A percentile compares a stretch with the other conserved stretches of the same genome.
These are phyloP conservation scores for Gracilaria domingensis DNA, from an alignment of 23 red algal genomes.

Conservation along the genomic window DNA sequence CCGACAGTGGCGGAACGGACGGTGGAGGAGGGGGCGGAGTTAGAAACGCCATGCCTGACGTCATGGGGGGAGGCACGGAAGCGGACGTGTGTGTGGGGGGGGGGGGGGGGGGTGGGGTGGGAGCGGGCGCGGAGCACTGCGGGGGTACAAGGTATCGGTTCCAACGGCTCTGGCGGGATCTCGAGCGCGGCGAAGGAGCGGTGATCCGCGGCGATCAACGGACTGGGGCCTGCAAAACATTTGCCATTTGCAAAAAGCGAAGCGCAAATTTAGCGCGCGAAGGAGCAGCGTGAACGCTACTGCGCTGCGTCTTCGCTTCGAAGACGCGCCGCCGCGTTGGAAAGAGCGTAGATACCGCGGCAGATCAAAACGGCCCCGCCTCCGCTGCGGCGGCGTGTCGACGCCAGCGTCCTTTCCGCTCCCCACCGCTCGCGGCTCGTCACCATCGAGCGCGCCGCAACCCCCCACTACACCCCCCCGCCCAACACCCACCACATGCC, in stretches of 20 bases:
- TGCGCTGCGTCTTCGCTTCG: not conserved
- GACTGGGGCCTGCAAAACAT: not conserved
- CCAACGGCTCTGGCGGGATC: not conserved
- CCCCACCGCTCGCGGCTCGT: not conserved
- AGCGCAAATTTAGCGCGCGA: not conserved
- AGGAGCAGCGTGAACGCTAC: not conserved
- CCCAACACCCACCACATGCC: constrained; percentile 21
- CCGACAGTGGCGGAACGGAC: not conserved
- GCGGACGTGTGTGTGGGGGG: not conserved
- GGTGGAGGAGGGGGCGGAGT: constrained; percentile 12
- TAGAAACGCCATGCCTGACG: constrained; percentile 29
- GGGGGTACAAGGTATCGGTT: not conserved
- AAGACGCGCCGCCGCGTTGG: not conserved
- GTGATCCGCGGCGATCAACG: not conserved
- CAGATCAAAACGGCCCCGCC: constrained; percentile 15
- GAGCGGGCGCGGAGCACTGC: not conserved
- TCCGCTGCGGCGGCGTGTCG: constrained; percentile 14
- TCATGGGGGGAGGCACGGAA: not conserved
- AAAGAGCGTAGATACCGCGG: not conserved
- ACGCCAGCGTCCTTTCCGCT: not conserved
- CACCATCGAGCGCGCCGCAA: constrained; percentile 20
- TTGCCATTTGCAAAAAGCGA: not conserved
- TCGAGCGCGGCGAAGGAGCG: not conserved
- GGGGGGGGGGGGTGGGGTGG: not conserved
- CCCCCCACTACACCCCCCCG: not conserved